Conservation (phyloP, 2,329 filamentous ascomycete genomes). For the Periconia sp. region DNA sequence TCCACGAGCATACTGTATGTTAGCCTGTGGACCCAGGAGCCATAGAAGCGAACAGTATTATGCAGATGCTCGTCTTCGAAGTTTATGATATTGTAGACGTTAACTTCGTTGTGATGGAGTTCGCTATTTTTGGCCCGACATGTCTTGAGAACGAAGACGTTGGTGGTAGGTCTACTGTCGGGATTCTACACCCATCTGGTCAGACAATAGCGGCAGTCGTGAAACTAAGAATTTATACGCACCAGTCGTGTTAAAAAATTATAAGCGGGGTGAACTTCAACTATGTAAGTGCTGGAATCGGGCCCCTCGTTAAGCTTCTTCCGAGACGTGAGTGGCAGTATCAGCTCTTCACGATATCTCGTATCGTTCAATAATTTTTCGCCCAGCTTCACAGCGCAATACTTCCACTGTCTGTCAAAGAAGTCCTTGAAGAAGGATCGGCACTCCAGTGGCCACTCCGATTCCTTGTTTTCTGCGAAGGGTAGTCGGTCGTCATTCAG, state of each 20-base stretch:
- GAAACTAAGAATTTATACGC: background rate
- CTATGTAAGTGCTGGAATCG: slow-evolving; percentile 5
- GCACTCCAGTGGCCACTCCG: slow-evolving; percentile 2
- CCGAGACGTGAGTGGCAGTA: slow-evolving; percentile 11
- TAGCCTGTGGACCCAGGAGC: slow-evolving; percentile 15
- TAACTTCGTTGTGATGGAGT: slow-evolving; percentile 16
- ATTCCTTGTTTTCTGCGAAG: background rate
- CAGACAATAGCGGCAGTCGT: too few species aligned
- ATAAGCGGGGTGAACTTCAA: slow-evolving; percentile 13
- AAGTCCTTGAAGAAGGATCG: slow-evolving; percentile 11
- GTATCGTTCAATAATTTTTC: slow-evolving; percentile 3
- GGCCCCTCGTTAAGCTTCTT: background rate
- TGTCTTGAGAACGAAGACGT: slow-evolving; percentile 19
- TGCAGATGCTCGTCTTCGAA: slow-evolving; percentile 1
- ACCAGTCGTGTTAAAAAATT: slow-evolving; percentile 8
- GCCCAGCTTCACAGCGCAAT: slow-evolving; percentile 8
- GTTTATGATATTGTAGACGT: slow-evolving; percentile 8
- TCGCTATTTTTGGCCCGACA: slow-evolving; percentile 5
- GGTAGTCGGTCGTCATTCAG: slow-evolving; percentile 15
- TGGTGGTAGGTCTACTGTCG: background rate
- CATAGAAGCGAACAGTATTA: slow-evolving; percentile 12
- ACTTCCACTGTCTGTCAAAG: slow-evolving; percentile 15
- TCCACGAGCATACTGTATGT: slow-evolving; percentile 41
- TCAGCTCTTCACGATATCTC: background rate
- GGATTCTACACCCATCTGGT: background rate